Evolutionary conservation across 1,284 basidiomycete species (phyloP), one percentile per base, ranked within the genome.

Genomic region (Fomitopsis schrenkii): DNA sequence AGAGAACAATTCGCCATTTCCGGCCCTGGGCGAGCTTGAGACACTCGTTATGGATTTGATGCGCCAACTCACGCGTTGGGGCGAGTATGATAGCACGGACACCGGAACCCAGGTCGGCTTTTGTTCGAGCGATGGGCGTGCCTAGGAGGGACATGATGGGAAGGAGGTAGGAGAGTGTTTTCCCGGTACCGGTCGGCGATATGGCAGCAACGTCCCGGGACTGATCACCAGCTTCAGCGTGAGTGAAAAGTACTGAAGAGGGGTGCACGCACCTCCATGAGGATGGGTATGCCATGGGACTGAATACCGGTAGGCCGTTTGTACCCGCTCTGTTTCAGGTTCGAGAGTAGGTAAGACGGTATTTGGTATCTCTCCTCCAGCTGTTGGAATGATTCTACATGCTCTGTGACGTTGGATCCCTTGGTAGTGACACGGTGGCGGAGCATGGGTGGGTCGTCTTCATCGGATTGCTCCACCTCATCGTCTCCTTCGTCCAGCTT

Each of bases 31-130:
- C 89, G 14, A 97, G 78, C 71, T 94, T 95, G 50, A 92, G 72
- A 64, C 91, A 93, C 72, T 99, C 97, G 61, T 94, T 95, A 64
- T 94, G 83, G 62, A 99, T 98, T 72, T 99, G 97, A 66, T 95
- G 90, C 0, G 97, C 95, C n/a, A 99, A 77, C 77, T 99, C 97
- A 65, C 95, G 87, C 0, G 97, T 99, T 1, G 97, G 97, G 1
- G 59, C 59, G 28, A 60, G 42, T 26, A 60, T 52, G 33, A 60
- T 41, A 14, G 59, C 59, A 62, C 95, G 83, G 14, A 90, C 86
- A 28, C 94, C 94, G 28, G 70, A 70, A 1, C 83, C 83, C 19
- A 72, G 65, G 44, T 80, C 77, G n/a, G 70, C 69, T 59, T 82
- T 81, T 26, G 76, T 72, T 63, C 79, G 79, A 22, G 84, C 77